phyloP scores from a whole-genome alignment of 495 filamentous ascomycete genomes.

The Parathielavia hyrcaniae region DNA sequence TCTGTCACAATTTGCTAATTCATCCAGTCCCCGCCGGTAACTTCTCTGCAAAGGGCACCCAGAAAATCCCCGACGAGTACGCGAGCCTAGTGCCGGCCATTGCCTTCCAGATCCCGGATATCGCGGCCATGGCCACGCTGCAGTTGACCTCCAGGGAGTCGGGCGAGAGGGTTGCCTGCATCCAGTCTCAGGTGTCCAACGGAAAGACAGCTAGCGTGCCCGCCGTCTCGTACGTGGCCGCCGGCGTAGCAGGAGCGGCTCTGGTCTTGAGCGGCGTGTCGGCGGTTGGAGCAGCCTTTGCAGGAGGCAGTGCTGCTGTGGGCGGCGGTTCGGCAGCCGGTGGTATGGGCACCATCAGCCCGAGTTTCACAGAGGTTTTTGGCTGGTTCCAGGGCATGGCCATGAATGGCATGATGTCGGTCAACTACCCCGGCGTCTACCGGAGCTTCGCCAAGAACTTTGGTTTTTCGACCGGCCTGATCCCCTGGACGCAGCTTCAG shows the following conservation, averaged over 20 bases:
- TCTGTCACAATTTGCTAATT: conserved; percentile 2
- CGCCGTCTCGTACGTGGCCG: conserved; percentile 77
- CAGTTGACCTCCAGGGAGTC: conserved; percentile 59
- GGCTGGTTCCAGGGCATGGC: conserved; percentile 90
- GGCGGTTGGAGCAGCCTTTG: conserved; percentile 56
- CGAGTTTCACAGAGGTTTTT: conserved; percentile 80
- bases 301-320: conserved; percentile 38
- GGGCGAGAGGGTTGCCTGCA: conserved; percentile 66
- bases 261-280: conserved; percentile 67
- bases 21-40: conserved; percentile 60
- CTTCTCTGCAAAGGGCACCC: conserved; percentile 65
- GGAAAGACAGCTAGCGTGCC: conserved; percentile 72
- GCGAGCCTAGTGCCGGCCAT: conserved; percentile 77
- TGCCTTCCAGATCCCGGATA: conserved; percentile 84
- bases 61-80: conserved; percentile 62
- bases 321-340: conserved; percentile 45
- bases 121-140: conserved; percentile 79
- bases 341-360: conserved; percentile 65
- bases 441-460: conserved; percentile 87
- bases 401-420: conserved; percentile 91
- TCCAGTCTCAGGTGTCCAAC: conserved; percentile 74
- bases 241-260: conserved; percentile 80
- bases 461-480: conserved; percentile 78
- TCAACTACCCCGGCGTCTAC: conserved; percentile 80
- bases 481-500: conserved; percentile 77